A percentile compares a stretch with the other conserved stretches of the same genome.
Evolutionary conservation across 2,329 filamentous ascomycete genomes (phyloP).

Genomic region (Trichoderma semiorbis): DNA sequence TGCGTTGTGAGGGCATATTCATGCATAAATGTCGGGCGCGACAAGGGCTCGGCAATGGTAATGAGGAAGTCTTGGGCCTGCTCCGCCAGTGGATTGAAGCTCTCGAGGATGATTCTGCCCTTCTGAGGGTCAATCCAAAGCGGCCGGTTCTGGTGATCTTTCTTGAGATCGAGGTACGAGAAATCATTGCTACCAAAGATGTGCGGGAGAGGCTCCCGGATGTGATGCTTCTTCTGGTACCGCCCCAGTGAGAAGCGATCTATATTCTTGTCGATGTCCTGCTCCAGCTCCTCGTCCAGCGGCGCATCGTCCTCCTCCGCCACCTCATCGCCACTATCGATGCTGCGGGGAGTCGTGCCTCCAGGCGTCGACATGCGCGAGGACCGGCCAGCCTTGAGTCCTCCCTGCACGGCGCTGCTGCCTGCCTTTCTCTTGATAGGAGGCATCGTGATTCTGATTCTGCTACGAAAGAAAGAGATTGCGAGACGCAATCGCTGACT

Average conservation of each 20-base stretch:
- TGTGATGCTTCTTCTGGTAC: constrained; percentile 46
- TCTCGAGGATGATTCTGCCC: constrained; percentile 87
- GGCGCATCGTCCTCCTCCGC: constrained; percentile 48
- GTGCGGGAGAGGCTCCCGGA: constrained; percentile 44
- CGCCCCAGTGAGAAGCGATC: constrained; percentile 56
- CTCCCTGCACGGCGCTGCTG: constrained; percentile 42
- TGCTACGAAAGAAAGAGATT: not conserved
- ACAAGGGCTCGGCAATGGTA: constrained; percentile 90
- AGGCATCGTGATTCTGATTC: constrained; percentile 49
- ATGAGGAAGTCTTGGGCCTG: constrained; percentile 93
- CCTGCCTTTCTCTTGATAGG: constrained; percentile 64
- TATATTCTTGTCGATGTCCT: constrained; percentile 55
- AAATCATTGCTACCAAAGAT: constrained; percentile 63
- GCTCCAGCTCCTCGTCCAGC: constrained; percentile 50
- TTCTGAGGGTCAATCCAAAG: constrained; percentile 90
- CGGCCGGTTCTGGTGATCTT: constrained; percentile 83
- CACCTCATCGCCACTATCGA: constrained; percentile 51
- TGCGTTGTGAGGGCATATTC: constrained; percentile 91
- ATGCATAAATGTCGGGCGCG: constrained; percentile 84
- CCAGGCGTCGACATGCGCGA: constrained; percentile 60
- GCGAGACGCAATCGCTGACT: constrained; percentile 21
- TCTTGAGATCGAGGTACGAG: constrained; percentile 76
- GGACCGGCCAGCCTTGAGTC: constrained; percentile 53
- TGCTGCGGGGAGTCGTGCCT: constrained; percentile 56
- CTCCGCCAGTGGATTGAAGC: constrained; percentile 82